Base-by-base conservation (phyloP, 176 grass and related monocot genomes). In the Oryza officinalis region DNA sequence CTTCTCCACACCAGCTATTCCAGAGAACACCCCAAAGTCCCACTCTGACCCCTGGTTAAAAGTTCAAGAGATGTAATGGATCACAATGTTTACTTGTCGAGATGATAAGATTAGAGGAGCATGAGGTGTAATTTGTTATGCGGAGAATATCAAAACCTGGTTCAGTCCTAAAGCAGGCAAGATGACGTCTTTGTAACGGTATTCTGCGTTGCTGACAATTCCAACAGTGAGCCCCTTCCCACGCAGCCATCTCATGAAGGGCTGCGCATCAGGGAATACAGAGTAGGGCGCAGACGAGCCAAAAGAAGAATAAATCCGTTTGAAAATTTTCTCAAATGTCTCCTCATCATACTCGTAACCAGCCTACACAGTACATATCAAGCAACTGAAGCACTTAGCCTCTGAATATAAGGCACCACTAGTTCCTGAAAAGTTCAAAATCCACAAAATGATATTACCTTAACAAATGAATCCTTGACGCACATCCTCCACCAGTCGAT, bases 261-360 rank as follows among this genome's bases (percentile, higher is more conserved):
- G 96, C 11, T 92, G 91, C 1, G 91, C 82, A 63, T 99, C 96
- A 71, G 91, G 77, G 77, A 99, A 99, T 5, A 92, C 76, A 0
- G 93, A 92, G 71, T 99, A 99, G 17, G 93, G 96, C 0, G 96
- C 96, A 3, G 96, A 92, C 69, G 96, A 99, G 66, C 96, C 96
- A 49, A 99, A 99, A 18, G 93, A 59, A 15, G 93, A 91, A 84
- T 99, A 99, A 84, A 96, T 94, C 5, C 93, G 89, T 63, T 74
- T 96, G 81, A 99, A 99, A 13, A 99, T 82, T 60, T 99, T 99
- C 47, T 99, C 96, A 85, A 96, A 99, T 83, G 93, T 99, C 71
- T 96, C 96, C 4, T 94, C 89, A 46, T 99, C 91, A 50, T 99
- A 96, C 31, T 99, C 91, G 23, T 99, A 99, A 15, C 93, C 96